Percentiles rank a stretch among this genome's conserved stretches.
These are phyloP conservation scores for Groenewaldozyma salmanticensis DNA, from an alignment of 805 yeast species.

Conservation along the genomic window DNA sequence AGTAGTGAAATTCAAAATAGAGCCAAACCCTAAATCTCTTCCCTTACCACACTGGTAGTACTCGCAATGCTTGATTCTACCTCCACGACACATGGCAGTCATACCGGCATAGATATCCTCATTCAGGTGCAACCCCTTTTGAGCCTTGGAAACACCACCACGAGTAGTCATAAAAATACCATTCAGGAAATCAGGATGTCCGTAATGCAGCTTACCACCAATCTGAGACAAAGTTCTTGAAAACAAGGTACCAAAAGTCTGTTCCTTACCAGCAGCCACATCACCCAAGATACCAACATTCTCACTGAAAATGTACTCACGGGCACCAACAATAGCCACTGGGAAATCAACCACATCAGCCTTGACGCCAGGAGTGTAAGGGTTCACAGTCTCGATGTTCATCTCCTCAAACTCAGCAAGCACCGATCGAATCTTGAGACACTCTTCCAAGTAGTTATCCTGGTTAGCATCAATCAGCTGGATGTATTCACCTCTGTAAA, in stretches of 20 bases:
- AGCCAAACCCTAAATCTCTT: constrained; percentile 86
- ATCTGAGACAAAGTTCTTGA: constrained; percentile 89
- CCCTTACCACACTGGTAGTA: constrained; percentile 97
- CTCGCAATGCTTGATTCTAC: constrained; percentile 90
- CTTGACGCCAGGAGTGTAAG: constrained; percentile 48
- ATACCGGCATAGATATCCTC: constrained; percentile 97
- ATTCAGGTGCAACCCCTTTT: constrained; percentile 82
- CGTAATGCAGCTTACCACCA: constrained; percentile 91
- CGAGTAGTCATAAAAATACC: constrained; percentile 88
- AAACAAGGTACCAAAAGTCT: constrained; percentile 91
- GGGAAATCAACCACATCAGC: constrained; percentile 34
- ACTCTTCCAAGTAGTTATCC: constrained; percentile 91
- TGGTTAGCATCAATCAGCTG: constrained; percentile 96
- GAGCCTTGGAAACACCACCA: constrained; percentile 94
- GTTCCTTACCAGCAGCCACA: constrained; percentile 96
- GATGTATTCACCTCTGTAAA: constrained; percentile 87
- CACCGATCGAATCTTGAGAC: constrained; percentile 79
- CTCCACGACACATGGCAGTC: constrained; percentile 82
- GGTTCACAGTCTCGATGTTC: constrained; percentile 39
- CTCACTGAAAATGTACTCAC: constrained; percentile 91
- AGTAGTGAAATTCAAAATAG: constrained; percentile 86
- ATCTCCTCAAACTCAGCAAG: constrained; percentile 87
- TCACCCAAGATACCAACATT: constrained; percentile 89
- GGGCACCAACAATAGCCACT: constrained; percentile 89
- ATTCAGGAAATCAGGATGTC: constrained; percentile 92